Evolutionary conservation across 2,329 filamentous ascomycete genomes (phyloP).

Genomic region (Phialemoniopsis sp.): DNA sequence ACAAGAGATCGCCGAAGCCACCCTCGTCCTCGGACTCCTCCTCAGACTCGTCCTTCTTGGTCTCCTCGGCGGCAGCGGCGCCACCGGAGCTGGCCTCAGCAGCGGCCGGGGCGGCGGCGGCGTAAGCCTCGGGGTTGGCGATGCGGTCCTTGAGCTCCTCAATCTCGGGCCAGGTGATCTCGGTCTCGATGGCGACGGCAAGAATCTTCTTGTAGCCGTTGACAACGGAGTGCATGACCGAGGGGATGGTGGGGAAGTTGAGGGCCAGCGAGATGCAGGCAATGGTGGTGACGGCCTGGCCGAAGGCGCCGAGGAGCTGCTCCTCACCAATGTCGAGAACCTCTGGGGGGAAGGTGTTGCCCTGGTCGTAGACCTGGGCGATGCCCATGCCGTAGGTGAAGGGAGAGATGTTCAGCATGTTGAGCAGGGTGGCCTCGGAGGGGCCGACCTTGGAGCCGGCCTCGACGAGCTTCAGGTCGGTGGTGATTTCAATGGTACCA

Average conservation of each 20-base stretch:
- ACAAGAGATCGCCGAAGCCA: conserved; percentile 81
- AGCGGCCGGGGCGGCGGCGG: conserved; percentile 71
- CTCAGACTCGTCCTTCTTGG: conserved; percentile 59
- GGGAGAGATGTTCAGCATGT: conserved; percentile 99
- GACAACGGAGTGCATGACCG: conserved; percentile 92
- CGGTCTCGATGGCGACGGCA: conserved; percentile 83
- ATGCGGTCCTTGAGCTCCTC: conserved; percentile 99
- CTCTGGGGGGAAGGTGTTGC: conserved; percentile 80
- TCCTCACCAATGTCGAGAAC: conserved; percentile 94
- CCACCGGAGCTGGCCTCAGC: conserved; percentile 47
- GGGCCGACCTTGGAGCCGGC: conserved; percentile 90
- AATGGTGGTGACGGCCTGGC: conserved; percentile 78
- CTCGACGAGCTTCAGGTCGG: conserved; percentile 97
- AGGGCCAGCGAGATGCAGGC: conserved; percentile 85
- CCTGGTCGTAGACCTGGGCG: conserved; percentile 93
- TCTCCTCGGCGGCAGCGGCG: conserved; percentile 44
- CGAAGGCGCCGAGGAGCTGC: conserved; percentile 84
- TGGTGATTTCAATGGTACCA: conserved; percentile 99
- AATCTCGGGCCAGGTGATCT: conserved; percentile 92
- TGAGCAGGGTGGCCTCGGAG: conserved; percentile 97
- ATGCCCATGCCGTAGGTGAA: conserved; percentile 99
- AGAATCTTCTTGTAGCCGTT: conserved; percentile 98
- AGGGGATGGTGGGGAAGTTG: conserved; percentile 94
- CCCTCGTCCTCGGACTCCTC: conserved; percentile 64
- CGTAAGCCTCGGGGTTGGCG: conserved; percentile 97